Conservation (phyloP, 208 protist species). For the Acanthamoeba castellanii region DNA sequence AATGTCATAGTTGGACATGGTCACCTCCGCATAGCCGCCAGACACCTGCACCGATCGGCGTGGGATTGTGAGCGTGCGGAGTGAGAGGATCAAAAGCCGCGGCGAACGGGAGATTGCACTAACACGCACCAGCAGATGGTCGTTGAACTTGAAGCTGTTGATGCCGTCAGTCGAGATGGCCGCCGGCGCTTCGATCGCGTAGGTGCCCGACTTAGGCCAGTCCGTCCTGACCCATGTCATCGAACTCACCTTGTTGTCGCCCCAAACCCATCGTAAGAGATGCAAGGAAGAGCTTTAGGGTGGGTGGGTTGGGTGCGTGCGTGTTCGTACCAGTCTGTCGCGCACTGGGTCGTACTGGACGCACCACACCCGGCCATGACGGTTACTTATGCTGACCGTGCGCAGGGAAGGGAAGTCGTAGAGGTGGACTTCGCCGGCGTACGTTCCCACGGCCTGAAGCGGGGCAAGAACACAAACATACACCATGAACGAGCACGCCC, state of each 20-base stretch:
- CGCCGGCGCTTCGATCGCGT: constrained; percentile 5
- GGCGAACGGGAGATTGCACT: not conserved
- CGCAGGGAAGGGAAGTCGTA: not conserved
- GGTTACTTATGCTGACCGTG: not conserved
- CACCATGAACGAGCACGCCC: not conserved
- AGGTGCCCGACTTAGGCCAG: not conserved
- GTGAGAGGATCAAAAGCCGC: not conserved
- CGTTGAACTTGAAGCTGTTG: constrained; percentile 54
- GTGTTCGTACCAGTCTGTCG: not conserved
- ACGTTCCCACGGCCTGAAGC: not conserved
- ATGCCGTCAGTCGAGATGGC: constrained; percentile 41
- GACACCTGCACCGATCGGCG: not conserved
- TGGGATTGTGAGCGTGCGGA: not conserved
- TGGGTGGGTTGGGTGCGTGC: not conserved
- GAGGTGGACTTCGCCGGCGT: constrained; percentile 6
- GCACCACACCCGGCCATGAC: constrained; percentile 17
- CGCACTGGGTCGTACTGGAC: constrained; percentile 25
- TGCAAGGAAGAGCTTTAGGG: not conserved
- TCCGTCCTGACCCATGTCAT: constrained; percentile 17
- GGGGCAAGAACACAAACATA: not conserved
- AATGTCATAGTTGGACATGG: constrained; percentile 12
- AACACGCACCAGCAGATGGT: not conserved
- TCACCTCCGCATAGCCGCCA: constrained; percentile 11
- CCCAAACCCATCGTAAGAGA: not conserved
- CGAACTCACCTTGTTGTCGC: not conserved